These are phyloP conservation scores for Paraurostyla sp. DNA, from an alignment of 73 alveolate species.

Conservation along the genomic window DNA sequence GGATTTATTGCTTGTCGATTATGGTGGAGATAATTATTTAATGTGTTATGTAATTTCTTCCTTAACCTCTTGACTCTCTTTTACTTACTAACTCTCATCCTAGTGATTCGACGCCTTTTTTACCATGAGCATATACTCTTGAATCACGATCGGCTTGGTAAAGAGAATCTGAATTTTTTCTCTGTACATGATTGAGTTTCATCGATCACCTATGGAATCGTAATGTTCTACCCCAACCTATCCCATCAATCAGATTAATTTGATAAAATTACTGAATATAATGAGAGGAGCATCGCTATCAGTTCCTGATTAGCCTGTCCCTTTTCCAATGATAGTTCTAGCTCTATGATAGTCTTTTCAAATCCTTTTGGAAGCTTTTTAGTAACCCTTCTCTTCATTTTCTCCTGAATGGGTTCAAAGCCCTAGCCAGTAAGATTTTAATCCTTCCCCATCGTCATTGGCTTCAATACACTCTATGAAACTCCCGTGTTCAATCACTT, in stretches of 20 bases:
- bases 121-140: conserved; percentile 51
- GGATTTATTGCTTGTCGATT: too few relatives aligned
- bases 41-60: too few relatives aligned
- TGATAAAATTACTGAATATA: conserved; percentile 32
- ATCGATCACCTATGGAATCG: conserved; percentile 38
- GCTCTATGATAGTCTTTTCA: conserved; percentile 38
- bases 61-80: conserved; percentile 19
- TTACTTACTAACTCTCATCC: background rate
- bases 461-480: background rate
- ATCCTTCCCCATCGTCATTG: background rate
- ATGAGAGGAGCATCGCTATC: conserved; percentile 27
- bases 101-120: conserved; percentile 42
- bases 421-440: too few relatives aligned
- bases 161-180: conserved; percentile 44
- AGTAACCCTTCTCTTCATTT: conserved; percentile 12
- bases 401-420: background rate
- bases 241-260: background rate
- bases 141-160: conserved; percentile 38
- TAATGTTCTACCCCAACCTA: conserved; percentile 63
- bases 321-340: conserved; percentile 37
- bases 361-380: conserved; percentile 36
- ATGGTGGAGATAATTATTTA: too few relatives aligned
- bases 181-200: background rate
- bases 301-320: conserved; percentile 12
- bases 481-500: conserved; percentile 16